These are phyloP conservation scores for Acanthamoeba royreba DNA, from an alignment of 208 protist species.

Conservation along the genomic window DNA sequence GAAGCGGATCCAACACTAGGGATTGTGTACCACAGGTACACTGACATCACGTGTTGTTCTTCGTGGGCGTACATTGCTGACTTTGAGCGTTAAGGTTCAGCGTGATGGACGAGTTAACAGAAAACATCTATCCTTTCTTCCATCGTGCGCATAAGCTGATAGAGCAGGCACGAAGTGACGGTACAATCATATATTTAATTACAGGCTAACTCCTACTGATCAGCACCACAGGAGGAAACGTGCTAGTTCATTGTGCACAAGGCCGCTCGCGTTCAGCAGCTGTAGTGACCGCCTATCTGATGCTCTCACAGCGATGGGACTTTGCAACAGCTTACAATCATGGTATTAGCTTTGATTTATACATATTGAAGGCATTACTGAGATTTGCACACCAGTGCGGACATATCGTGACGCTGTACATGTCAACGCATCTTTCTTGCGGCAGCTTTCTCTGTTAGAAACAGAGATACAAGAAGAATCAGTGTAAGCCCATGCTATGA, in stretches of 20 bases:
- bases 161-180: neutral
- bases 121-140: neutral
- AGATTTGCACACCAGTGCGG: neutral
- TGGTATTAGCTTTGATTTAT: neutral
- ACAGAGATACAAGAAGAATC: neutral
- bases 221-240: neutral
- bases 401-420: neutral
- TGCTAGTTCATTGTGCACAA: neutral
- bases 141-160: neutral
- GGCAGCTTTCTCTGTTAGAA: neutral
- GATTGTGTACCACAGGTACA: neutral
- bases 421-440: neutral
- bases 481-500: no score
- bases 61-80: neutral
- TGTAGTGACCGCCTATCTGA: constrained; percentile 8
- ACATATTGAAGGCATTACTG: neutral
- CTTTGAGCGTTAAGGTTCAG: neutral
- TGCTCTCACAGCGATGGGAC: neutral
- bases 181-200: neutral
- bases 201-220: neutral
- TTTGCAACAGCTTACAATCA: neutral
- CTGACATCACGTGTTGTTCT: neutral
- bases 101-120: neutral
- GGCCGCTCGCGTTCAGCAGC: neutral
- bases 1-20: neutral